Base-by-base conservation (phyloP, 345 rosid species). In the Angophora floribunda region DNA sequence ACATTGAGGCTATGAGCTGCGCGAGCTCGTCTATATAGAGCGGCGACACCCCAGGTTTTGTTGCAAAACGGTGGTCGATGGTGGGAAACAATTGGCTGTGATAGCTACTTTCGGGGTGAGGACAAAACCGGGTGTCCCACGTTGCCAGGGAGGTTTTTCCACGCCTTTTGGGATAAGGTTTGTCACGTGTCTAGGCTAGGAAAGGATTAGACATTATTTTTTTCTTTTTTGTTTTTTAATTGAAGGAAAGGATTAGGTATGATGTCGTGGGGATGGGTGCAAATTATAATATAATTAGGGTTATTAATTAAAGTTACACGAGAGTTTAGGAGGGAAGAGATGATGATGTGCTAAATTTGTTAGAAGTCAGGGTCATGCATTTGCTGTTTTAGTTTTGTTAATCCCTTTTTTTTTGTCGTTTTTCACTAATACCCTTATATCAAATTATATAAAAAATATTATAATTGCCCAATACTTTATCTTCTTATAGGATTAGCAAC, bases 361-460 rank as follows among this genome's bases (percentile, higher is more conserved):
- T 5, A 36, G 13, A 5, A 70, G 82, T 9, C 36, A 32, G 32
- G 0, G 22, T 67, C 17, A 17, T 17, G 19, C 82, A 17, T 70
- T 65, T 32, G 22, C 45, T 67, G 8, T 67, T 67, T 61, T 61
- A 28, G 7, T 13, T 8, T 36, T 67, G 32, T 16, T 32, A 32
- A 30, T 32, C 44, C 7, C 24, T 59, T 67, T 65, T 59, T 12
- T 61, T 63, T 63, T 11, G n/a, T n/a, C 7, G 5, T 65, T 67
- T 67, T 32, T 32, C 52, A 3, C 9, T 28, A 63, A 67, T 0
- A 36, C 79, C 0, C 44, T 16, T 32, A 32, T 0, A 67, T 32
- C 80, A 16, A 4, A 14, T 16, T 67, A 67, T 32, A 4, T n/a
- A 16, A 14, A 30, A 12, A 13, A 63, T 7, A 63, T 63, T 21